Conservation (phyloP, 208 protist genomes). For the Crithidia bombi region DNA sequence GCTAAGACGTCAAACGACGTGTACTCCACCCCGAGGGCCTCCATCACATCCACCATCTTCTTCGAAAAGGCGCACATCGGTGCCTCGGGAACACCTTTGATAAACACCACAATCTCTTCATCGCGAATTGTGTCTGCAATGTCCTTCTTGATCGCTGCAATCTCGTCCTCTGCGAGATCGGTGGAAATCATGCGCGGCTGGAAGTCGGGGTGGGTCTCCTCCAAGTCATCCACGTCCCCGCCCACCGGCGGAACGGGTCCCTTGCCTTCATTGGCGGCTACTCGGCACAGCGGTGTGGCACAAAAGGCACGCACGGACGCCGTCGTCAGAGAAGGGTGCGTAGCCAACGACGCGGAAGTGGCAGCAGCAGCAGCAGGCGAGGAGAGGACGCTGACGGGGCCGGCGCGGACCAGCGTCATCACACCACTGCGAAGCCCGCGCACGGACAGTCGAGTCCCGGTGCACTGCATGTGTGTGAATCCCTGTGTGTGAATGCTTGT, state of each 20-base stretch:
- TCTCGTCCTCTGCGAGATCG: constrained; percentile 76
- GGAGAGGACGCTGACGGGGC: not conserved
- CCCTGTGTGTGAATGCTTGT: not conserved
- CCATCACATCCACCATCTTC: constrained; percentile 92
- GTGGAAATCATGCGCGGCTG: constrained; percentile 74
- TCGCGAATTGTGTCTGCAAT: constrained; percentile 88
- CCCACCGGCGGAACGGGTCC: constrained; percentile 17
- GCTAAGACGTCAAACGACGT: constrained; percentile 94
- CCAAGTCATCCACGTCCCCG: constrained; percentile 66
- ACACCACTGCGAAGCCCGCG: not conserved
- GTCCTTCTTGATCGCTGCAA: constrained; percentile 88
- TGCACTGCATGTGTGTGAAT: constrained; percentile 3
- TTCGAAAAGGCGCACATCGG: constrained; percentile 97
- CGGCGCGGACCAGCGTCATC: not conserved
- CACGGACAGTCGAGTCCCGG: not conserved
- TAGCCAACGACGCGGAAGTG: not conserved
- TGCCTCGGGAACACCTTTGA: constrained; percentile 96
- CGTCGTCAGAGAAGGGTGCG: not conserved
- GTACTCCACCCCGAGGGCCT: constrained; percentile 92
- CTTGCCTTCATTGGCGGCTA: not conserved
- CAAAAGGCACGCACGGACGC: not conserved
- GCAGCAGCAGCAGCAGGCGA: not conserved
- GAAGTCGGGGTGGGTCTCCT: constrained; percentile 90
- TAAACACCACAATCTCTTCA: constrained; percentile 95
- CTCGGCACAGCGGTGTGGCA: not conserved